phyloP scores from a whole-genome alignment of 768 basidiomycete species.

The Collybia sp. region DNA sequence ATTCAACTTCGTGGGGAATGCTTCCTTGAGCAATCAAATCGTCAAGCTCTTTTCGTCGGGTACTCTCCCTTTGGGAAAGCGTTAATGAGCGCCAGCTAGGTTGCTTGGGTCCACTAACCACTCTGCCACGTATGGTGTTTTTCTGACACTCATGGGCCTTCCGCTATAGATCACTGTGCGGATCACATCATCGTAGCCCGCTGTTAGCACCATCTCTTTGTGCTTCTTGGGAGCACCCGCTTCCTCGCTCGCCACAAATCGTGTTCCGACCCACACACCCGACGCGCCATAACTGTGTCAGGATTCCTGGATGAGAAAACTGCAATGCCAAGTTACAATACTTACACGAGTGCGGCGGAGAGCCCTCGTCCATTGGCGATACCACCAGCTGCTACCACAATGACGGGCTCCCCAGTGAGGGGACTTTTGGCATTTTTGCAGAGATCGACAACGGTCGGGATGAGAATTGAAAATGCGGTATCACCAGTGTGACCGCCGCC shows the following conservation, averaged over 20 bases:
- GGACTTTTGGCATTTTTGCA: slow-evolving; percentile 67
- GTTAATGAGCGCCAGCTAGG: too few relatives aligned
- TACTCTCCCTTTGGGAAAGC: slow-evolving; percentile 47
- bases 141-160: slow-evolving; percentile 77
- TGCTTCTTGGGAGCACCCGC: slow-evolving; percentile 74
- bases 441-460: slow-evolving; percentile 79
- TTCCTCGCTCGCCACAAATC: slow-evolving; percentile 80
- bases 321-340: not conserved
- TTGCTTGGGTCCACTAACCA: slow-evolving; percentile 40
- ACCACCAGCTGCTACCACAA: slow-evolving; percentile 83
- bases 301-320: too few relatives aligned
- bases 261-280: slow-evolving; percentile 86
- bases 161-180: slow-evolving; percentile 75
- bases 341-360: slow-evolving; percentile 67
- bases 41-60: slow-evolving; percentile 53
- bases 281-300: slow-evolving; percentile 68
- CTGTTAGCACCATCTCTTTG: slow-evolving; percentile 61
- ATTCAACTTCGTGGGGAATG: slow-evolving; percentile 73
- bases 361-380: slow-evolving; percentile 81
- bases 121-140: slow-evolving; percentile 71
- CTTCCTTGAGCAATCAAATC: slow-evolving; percentile 56
- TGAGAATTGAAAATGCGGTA: slow-evolving; percentile 74
- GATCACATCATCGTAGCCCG: slow-evolving; percentile 71
- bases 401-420: slow-evolving; percentile 69
- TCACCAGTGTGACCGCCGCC: slow-evolving; percentile 90